These are phyloP conservation scores for Suillus placidus DNA, from an alignment of 768 basidiomycete genomes.

Conservation along the genomic window DNA sequence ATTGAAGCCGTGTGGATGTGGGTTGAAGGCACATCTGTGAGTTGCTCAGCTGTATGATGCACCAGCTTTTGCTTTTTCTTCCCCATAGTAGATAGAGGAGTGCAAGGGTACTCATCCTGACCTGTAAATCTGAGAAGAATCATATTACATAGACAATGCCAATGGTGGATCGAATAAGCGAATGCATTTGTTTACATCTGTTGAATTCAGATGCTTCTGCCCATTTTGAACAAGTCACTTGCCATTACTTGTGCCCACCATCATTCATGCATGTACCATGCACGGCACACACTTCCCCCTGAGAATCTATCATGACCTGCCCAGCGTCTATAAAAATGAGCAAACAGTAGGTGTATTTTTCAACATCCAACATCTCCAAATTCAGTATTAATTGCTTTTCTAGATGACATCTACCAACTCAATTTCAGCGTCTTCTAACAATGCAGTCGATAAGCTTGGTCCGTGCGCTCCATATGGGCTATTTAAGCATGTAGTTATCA, in stretches of 20 bases:
- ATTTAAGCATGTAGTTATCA: too few relatives aligned
- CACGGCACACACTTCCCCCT: neutral
- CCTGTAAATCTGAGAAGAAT: neutral
- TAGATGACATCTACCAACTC: neutral
- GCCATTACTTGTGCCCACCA: too few relatives aligned
- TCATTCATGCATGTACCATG: neutral
- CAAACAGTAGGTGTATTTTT: neutral
- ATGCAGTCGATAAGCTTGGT: too few relatives aligned
- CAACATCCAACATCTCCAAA: neutral
- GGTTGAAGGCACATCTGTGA: neutral
- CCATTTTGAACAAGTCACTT: neutral
- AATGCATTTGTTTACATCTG: neutral
- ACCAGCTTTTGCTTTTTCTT: neutral
- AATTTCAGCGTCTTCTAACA: neutral
- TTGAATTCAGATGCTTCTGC: slow-evolving; percentile 1
- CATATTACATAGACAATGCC: too few relatives aligned
- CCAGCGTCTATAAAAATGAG: neutral
- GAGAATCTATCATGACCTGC: neutral
- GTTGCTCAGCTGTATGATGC: neutral
- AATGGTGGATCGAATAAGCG: neutral
- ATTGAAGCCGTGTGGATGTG: neutral
- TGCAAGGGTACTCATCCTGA: neutral
- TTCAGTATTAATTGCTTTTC: neutral
- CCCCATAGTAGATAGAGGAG: neutral
- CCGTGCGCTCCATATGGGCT: too few relatives aligned